A percentile compares a stretch with the other conserved stretches of the same genome.
phyloP scores from a whole-genome alignment of 495 filamentous ascomycete species.

The Acidiella bohemica region DNA sequence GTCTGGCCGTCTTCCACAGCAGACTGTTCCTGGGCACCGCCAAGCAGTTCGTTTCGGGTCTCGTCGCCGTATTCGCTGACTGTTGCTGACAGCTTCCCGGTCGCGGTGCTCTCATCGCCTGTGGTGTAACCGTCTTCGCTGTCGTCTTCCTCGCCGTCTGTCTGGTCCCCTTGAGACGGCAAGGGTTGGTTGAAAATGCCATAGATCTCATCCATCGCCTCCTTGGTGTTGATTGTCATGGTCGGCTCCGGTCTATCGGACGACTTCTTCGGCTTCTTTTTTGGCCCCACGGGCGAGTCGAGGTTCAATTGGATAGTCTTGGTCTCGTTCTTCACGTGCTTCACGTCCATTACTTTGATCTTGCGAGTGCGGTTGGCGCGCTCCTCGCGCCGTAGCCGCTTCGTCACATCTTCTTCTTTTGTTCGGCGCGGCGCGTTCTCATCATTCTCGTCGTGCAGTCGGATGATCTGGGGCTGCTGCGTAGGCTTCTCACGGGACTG shows the following conservation, averaged over 20 bases:
- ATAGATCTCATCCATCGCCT: conserved; percentile 94
- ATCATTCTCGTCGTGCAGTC: conserved; percentile 25
- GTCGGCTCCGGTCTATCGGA: conserved; percentile 54
- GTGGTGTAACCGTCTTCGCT: conserved; percentile 67
- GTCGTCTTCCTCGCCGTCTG: conserved; percentile 36
- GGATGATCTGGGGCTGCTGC: conserved; percentile 12
- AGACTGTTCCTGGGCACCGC: conserved; percentile 28
- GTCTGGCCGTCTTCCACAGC: conserved; percentile 29
- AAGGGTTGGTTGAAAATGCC: conserved; percentile 90
- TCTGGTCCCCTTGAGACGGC: conserved; percentile 33
- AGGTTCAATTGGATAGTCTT: conserved; percentile 75
- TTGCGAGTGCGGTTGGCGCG: conserved; percentile 38
- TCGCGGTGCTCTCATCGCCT: conserved; percentile 69
- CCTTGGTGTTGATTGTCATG: conserved; percentile 92
- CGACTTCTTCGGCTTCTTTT: conserved; percentile 53
- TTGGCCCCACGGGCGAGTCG: conserved; percentile 60
- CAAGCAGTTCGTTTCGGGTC: conserved; percentile 40
- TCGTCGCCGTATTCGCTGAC: conserved; percentile 51
- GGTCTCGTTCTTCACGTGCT: conserved; percentile 25
- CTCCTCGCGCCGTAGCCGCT: conserved; percentile 28
- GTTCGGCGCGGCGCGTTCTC: conserved; percentile 25
- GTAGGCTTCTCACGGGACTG: no score
- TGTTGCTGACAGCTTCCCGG: conserved; percentile 47
- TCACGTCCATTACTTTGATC: conserved; percentile 64
- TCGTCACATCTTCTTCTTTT: conserved; percentile 22